These are phyloP conservation scores for Nematocida ausubeli DNA, from an alignment of 371 early-diverging fungal genomes.

Conservation along the genomic window DNA sequence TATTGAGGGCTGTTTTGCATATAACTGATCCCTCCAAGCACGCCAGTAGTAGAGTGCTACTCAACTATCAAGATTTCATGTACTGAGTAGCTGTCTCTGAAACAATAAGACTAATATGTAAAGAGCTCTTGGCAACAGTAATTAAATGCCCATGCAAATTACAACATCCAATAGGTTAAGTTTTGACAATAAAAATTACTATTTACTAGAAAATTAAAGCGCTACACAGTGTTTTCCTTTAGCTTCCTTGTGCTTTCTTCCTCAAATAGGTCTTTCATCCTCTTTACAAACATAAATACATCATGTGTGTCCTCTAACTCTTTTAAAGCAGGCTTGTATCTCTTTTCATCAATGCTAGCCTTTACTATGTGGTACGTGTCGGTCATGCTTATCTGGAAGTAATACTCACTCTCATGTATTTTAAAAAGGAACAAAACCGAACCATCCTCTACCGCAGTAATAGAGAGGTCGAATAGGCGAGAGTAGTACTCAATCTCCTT, in stretches of 20 bases:
- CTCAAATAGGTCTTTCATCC: slow-evolving; percentile 30
- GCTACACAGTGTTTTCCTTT: slow-evolving; percentile 7
- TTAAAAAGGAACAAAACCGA: slow-evolving; percentile 33
- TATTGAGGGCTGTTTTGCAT: too few species aligned
- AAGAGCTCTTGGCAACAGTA: too few species aligned
- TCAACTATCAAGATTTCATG: too few species aligned
- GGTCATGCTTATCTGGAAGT: slow-evolving; percentile 18
- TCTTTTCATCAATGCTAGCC: slow-evolving; percentile 22
- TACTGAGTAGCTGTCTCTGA: too few species aligned
- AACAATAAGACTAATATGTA: too few species aligned
- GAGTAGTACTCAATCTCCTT: slow-evolving; percentile 36
- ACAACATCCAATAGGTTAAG: too few species aligned
- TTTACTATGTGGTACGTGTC: slow-evolving; percentile 45
- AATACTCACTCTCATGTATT: not conserved
- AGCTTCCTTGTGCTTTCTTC: slow-evolving; percentile 2
- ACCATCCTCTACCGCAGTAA: slow-evolving; percentile 15
- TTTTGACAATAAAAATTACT: too few species aligned
- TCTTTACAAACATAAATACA: slow-evolving; percentile 35
- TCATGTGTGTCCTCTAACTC: slow-evolving; percentile 23
- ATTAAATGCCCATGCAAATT: too few species aligned
- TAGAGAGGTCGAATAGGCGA: not conserved
- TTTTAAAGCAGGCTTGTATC: slow-evolving; percentile 14
- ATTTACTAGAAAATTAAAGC: too few species aligned
- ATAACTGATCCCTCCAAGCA: too few species aligned
- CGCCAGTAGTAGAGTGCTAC: too few species aligned